Evolutionary conservation across 169 alveolate species (phyloP), one percentile per base, ranked within the genome.

Genomic region (Cryptosporidium canis): DNA sequence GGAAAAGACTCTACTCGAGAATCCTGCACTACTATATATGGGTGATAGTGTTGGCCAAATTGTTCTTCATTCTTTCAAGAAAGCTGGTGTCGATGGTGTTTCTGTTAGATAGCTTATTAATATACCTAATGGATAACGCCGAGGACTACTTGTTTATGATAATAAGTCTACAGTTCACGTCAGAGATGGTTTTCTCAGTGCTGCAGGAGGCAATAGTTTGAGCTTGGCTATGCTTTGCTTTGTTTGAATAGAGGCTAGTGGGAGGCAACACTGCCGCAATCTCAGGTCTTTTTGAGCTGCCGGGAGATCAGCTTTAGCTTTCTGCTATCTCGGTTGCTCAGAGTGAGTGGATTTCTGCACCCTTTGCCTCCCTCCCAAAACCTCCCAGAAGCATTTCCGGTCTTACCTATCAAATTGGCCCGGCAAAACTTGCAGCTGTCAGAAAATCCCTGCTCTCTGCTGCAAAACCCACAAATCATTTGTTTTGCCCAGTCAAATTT

Each of bases 381-480:
- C 18, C 92, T 67, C 27, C 90, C 95, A 21, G 83, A 85, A 51
- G 91, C 68, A 83, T 43, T 83, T 65, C 82, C 63, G 66, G 31
- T 72, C 85, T 66, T 91, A 66, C 66, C 85, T 70, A 55, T 94
- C 83, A 83, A 55, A 29, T 53, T 85, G 51, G 83, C 94, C 85
- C 55, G 84, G 90, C 85, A 77, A 61, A 39, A 77, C 61, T 58
- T 77, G 33, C 87, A 77, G 18, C 67, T 92, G 53, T 92, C 92
- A 5, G 95, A 91, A 31, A 91, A 84, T 4, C 90, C 83, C 87
- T 92, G 95, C 83, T 94, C 97, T 35, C 92, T 71, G 33, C 96
- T 92, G 65, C 97, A 95, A 87, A 85, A 93, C 7, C 97, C 97
- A 85, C 97, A 95, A 2, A 95, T 94, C 91, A 95, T 92, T 14